These are phyloP conservation scores for Podaxis sp. DNA, from an alignment of 768 basidiomycete species.

Conservation along the genomic window DNA sequence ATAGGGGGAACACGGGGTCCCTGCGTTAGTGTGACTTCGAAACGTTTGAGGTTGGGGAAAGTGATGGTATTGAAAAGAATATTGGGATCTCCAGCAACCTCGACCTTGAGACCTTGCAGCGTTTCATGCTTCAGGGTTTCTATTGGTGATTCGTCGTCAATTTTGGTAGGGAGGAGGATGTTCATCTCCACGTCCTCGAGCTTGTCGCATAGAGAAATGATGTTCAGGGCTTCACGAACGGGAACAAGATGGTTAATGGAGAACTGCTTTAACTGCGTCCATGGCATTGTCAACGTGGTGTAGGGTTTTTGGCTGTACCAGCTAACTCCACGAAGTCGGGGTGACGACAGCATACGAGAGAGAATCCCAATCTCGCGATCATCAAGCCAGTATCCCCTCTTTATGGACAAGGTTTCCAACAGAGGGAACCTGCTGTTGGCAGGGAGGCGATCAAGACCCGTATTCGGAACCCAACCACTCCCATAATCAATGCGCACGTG, in stretches of 20 bases:
- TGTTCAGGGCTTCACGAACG: conserved; percentile 22
- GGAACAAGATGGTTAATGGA: conserved; percentile 24
- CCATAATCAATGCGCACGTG: conserved; percentile 24
- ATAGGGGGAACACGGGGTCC: conserved; percentile 14
- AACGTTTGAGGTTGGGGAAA: conserved; percentile 24
- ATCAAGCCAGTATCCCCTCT: conserved; percentile 22
- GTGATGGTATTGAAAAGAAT: conserved; percentile 24
- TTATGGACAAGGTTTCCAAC: conserved; percentile 27
- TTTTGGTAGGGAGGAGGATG: conserved; percentile 12
- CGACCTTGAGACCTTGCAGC: conserved; percentile 22
- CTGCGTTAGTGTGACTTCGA: conserved; percentile 21
- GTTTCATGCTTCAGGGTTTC: conserved; percentile 17
- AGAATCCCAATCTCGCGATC: conserved; percentile 19
- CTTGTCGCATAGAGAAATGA: conserved; percentile 17
- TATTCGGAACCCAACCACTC: conserved; percentile 21
- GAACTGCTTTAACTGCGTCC: conserved; percentile 27
- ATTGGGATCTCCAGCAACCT: conserved; percentile 22
- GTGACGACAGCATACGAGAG: conserved; percentile 24
- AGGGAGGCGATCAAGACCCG: conserved; percentile 16
- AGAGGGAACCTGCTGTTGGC: conserved; percentile 19
- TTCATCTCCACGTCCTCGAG: conserved; percentile 17
- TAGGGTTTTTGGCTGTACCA: conserved; percentile 22
- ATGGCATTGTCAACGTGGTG: conserved; percentile 24
- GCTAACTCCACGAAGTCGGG: conserved; percentile 23
- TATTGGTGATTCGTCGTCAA: conserved; percentile 15